Evolutionary conservation across 1,139 yeast species (phyloP).

Genomic region (Protomyces lactucae-debilis): DNA sequence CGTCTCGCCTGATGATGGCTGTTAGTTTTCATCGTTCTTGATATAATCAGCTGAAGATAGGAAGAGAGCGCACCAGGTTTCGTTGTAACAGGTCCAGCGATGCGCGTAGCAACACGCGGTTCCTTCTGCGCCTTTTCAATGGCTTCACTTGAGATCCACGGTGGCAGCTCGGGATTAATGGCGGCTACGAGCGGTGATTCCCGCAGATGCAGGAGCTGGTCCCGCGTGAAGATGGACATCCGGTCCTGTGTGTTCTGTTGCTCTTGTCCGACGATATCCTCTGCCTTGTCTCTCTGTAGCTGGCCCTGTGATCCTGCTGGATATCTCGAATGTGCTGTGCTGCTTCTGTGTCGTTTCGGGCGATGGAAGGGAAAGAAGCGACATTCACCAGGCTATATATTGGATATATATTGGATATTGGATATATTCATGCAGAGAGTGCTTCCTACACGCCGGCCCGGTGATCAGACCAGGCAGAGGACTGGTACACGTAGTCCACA

Average conservation of each 20-base stretch:
- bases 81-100: neutral
- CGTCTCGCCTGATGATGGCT: neutral
- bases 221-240: slow-evolving; percentile 10
- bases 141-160: slow-evolving; percentile 21
- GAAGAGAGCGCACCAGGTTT: neutral
- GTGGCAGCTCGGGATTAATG: slow-evolving; percentile 10
- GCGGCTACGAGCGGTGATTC: slow-evolving; percentile 10
- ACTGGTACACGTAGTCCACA: slow-evolving; percentile 6
- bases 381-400: no score
- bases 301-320: no score
- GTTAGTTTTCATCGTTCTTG: neutral
- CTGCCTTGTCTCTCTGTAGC: no score
- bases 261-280: neutral
- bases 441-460: no score
- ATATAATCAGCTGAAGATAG: neutral
- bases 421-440: no score
- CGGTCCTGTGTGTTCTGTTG: neutral
- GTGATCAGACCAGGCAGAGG: no score
- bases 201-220: slow-evolving; percentile 15
- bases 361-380: no score
- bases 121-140: slow-evolving; percentile 3
- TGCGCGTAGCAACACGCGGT: neutral
- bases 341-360: no score
- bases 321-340: no score
- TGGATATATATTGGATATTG: no score